Percentiles rank a stretch among this genome's conserved stretches.
Conservation (phyloP, 805 yeast species). For the Wickerhamomyces strasburgensis region DNA sequence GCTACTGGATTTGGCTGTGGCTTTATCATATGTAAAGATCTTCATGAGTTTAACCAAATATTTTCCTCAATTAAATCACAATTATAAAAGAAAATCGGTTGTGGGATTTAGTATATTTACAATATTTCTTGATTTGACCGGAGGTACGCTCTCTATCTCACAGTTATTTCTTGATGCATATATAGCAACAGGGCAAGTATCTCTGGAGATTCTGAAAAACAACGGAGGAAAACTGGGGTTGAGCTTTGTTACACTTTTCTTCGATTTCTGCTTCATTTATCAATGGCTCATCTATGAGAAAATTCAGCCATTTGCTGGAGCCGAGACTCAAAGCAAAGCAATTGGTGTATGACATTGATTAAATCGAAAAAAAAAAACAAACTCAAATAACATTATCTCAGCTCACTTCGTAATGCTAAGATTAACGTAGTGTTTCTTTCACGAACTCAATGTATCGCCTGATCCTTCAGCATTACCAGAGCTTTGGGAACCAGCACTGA, state of each 20-base stretch:
- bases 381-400: too few species aligned
- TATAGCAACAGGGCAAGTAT: conserved; percentile 23
- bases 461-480: too few species aligned
- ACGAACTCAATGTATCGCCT: too few species aligned
- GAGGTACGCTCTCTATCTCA: conserved; percentile 27
- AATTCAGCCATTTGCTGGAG: too few species aligned
- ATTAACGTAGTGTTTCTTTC: too few species aligned
- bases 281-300: conserved; percentile 30
- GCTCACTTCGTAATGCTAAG: too few species aligned
- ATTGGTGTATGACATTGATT: too few species aligned
- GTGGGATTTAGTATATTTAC: conserved; percentile 76
- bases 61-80: conserved; percentile 82
- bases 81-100: conserved; percentile 71
- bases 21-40: conserved; percentile 40
- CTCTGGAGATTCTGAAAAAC: conserved; percentile 22
- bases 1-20: conserved; percentile 29
- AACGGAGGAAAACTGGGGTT: conserved; percentile 37
- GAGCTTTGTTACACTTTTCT: conserved; percentile 33
- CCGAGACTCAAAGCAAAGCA: too few species aligned
- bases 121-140: conserved; percentile 31
- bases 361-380: too few species aligned
- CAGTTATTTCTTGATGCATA: conserved; percentile 25
- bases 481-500: too few species aligned
- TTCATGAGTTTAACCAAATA: conserved; percentile 46
- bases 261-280: conserved; percentile 33